These are phyloP conservation scores for Geoglossum cookeanum DNA, from an alignment of 2,329 filamentous ascomycete species.

Conservation along the genomic window DNA sequence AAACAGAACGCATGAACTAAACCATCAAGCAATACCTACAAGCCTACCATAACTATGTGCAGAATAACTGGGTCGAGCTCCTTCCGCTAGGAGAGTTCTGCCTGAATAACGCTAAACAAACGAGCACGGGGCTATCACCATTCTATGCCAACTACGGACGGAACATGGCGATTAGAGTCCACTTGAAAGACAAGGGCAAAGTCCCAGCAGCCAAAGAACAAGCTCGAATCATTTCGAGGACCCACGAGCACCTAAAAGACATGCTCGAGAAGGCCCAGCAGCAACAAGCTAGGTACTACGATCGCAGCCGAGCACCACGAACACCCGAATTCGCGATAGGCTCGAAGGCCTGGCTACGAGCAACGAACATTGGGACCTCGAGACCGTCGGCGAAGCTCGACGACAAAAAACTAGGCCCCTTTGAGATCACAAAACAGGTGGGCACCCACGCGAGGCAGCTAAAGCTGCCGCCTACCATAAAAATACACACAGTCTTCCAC, in stretches of 20 bases:
- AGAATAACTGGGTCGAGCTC: slow-evolving; percentile 11
- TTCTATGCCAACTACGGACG: slow-evolving; percentile 11
- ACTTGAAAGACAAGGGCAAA: not conserved
- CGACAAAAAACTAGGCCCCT: not conserved
- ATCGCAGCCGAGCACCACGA: not conserved
- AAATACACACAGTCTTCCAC: not conserved
- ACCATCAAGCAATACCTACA: slow-evolving; percentile 11
- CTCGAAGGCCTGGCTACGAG: not conserved
- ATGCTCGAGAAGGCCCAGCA: not conserved
- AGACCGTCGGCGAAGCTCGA: not conserved
- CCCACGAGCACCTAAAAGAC: not conserved
- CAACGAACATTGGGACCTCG: not conserved
- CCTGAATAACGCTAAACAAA: slow-evolving; percentile 10
- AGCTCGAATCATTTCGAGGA: not conserved
- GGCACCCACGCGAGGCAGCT: not conserved
- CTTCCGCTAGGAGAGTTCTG: slow-evolving; percentile 12
- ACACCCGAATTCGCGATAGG: not conserved
- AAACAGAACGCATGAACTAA: slow-evolving; percentile 10
- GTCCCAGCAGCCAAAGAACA: not conserved
- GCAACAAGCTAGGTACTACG: not conserved
- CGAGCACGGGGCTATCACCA: slow-evolving; percentile 8
- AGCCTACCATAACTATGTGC: slow-evolving; percentile 10
- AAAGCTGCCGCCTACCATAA: not conserved
- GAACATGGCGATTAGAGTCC: slow-evolving; percentile 2
- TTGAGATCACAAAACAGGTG: not conserved